Evolutionary conservation across 768 basidiomycete species (phyloP), one percentile per base, ranked within the genome.

Genomic region (Piloderma croceum): DNA sequence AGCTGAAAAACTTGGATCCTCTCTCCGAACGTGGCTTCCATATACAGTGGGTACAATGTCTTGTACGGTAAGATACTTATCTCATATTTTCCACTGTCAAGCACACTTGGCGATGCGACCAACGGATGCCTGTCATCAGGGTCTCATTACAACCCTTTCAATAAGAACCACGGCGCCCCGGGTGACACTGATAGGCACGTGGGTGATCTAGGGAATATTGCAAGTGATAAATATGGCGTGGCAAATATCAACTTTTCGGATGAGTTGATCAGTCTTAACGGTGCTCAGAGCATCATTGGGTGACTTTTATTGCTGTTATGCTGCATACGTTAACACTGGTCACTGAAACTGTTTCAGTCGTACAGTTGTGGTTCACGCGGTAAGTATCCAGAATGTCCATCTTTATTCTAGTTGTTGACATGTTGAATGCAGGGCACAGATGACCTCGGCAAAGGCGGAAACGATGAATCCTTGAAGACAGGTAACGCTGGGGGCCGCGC

Each of bases 151-250:
- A 90, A 90, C 64, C 85, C 85, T 0, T 72, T 69, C 60, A 67
- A 61, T 15, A 69, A 71, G 43, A 73, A 63, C 7, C 89, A 90
- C 48, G 86, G 86, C 42, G 81, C 72, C 3, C 83, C 73, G 7
- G 57, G 60, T 7, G 74, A 77, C 50, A 36, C 55, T 10, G 63
- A 67, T 32, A 68, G 86, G 43, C 88, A 90, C 58, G 77, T 83
- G 21, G 88, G 88, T 1, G 82, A 85, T 49, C 56, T 85, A 46
- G 88, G 88, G 5, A 90, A 90, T 54, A 76, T 90, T 54, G 49
- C 73, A 51, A 71, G 75, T 34, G 74, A 90, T 54, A 89, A 87
- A 34, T 63, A 62, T 13, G 82, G 81, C 10, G 58, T 54, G 7
- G 69, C 90, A 56, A 29, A 9, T 9, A 29, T 29, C 27, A 67